Conservation (phyloP, 2,329 filamentous ascomycete genomes). For the Leptographium galeiforme region DNA sequence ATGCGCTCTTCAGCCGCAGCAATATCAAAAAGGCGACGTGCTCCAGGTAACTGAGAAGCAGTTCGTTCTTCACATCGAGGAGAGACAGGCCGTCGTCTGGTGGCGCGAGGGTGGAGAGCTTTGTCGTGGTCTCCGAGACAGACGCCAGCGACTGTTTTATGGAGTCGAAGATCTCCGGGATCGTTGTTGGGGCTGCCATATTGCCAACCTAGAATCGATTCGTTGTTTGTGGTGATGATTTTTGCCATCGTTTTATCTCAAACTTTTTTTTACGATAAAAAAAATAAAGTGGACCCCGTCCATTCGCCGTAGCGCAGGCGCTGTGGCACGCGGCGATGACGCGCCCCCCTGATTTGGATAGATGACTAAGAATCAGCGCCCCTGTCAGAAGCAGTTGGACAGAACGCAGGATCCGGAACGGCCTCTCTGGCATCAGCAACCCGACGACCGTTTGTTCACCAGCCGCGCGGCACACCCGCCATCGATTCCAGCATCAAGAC, state of each 20-base stretch:
- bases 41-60: constrained; percentile 92
- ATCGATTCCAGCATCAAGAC: background rate
- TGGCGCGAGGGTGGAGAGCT: constrained; percentile 50
- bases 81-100: constrained; percentile 82
- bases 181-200: constrained; percentile 17
- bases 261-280: constrained; percentile 8
- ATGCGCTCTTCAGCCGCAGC: constrained; percentile 56
- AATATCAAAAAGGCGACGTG: constrained; percentile 83
- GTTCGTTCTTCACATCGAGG: constrained; percentile 89
- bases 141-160: constrained; percentile 46
- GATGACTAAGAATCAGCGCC: background rate
- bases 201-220: background rate
- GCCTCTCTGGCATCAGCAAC: constrained; percentile 1
- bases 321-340: background rate
- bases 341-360: background rate
- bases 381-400: background rate
- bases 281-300: background rate
- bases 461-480: background rate
- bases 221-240: background rate
- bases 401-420: background rate
- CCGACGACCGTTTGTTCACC: background rate
- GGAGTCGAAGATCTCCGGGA: constrained; percentile 37
- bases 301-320: background rate
- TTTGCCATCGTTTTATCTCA: background rate
- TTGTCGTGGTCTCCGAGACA: constrained; percentile 54